Conservation (phyloP, 2,329 filamentous ascomycete species). For the Diaporthe citri region DNA sequence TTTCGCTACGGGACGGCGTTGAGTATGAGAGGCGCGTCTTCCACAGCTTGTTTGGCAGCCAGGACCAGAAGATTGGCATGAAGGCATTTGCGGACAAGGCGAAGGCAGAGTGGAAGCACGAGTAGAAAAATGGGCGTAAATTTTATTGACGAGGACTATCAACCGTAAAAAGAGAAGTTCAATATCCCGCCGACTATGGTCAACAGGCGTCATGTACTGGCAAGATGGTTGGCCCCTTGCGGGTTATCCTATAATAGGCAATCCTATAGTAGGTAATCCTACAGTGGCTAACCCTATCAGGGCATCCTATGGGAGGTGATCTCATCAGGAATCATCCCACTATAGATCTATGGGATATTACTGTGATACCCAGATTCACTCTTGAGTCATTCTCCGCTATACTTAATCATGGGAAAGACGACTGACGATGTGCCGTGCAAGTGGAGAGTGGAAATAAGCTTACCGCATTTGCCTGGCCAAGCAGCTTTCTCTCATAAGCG, state of each 20-base stretch:
- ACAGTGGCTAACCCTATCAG: neutral
- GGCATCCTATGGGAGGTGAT: neutral
- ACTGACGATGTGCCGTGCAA: slow-evolving; percentile 26
- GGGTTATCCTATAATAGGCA: neutral
- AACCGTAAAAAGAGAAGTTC: neutral
- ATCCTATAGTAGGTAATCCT: neutral
- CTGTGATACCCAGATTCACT: neutral
- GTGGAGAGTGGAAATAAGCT: slow-evolving; percentile 37
- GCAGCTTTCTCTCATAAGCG: slow-evolving; percentile 38
- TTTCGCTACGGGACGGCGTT: slow-evolving; percentile 87
- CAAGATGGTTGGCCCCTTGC: neutral
- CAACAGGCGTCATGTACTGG: neutral
- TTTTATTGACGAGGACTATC: neutral
- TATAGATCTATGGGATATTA: neutral
- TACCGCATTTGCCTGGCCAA: slow-evolving; percentile 36
- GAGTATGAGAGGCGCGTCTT: slow-evolving; percentile 96
- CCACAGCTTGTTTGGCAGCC: slow-evolving; percentile 91
- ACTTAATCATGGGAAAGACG: neutral
- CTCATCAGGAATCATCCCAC: neutral
- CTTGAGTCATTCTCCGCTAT: neutral
- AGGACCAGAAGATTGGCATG: slow-evolving; percentile 98
- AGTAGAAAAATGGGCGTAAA: slow-evolving; percentile 59
- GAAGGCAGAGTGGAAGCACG: slow-evolving; percentile 90
- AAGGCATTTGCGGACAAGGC: slow-evolving; percentile 95
- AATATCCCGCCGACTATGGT: neutral